Conservation (phyloP, 1,284 basidiomycete species). For the Trametes pubescens region DNA sequence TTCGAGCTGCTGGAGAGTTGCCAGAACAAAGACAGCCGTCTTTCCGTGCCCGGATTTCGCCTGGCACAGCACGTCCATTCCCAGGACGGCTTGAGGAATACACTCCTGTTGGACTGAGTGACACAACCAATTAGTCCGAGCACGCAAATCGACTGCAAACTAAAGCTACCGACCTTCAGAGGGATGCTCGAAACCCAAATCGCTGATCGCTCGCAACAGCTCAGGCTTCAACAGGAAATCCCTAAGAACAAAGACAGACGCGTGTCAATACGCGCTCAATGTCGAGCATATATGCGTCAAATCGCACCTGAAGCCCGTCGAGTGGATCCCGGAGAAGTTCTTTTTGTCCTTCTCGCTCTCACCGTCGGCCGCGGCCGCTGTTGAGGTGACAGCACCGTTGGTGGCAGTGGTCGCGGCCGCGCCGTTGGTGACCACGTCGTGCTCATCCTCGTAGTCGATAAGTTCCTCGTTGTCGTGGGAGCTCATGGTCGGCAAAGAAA, state of each 20-base stretch:
- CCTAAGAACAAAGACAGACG: constrained; percentile 51
- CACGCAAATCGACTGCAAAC: background rate
- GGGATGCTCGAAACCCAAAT: constrained; percentile 99
- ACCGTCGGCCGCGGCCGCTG: constrained; percentile 61
- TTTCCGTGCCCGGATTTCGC: constrained; percentile 99
- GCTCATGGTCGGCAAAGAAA: constrained; percentile 57
- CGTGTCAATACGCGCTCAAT: constrained; percentile 21
- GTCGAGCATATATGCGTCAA: background rate
- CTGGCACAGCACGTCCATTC: constrained; percentile 99
- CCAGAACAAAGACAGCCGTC: constrained; percentile 98
- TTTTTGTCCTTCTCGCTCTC: constrained; percentile 91
- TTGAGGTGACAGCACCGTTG: constrained; percentile 57
- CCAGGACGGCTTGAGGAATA: constrained; percentile 98
- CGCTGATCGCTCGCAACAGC: constrained; percentile 96
- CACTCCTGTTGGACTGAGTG: constrained; percentile 97
- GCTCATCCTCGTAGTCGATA: constrained; percentile 95
- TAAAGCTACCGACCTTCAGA: constrained; percentile 83
- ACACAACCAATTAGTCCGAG: constrained; percentile 13
- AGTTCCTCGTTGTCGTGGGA: constrained; percentile 85
- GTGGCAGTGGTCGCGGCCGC: constrained; percentile 54
- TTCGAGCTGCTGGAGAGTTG: constrained; percentile 98
- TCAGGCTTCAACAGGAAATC: constrained; percentile 99
- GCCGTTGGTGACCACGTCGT: constrained; percentile 80
- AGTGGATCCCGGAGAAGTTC: constrained; percentile 97
- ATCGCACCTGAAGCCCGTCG: constrained; percentile 89